Percentiles rank a stretch among this genome's conserved stretches.
Evolutionary conservation across 106 monocot genomes (phyloP).

Genomic region (Platanthera zijinensis): DNA sequence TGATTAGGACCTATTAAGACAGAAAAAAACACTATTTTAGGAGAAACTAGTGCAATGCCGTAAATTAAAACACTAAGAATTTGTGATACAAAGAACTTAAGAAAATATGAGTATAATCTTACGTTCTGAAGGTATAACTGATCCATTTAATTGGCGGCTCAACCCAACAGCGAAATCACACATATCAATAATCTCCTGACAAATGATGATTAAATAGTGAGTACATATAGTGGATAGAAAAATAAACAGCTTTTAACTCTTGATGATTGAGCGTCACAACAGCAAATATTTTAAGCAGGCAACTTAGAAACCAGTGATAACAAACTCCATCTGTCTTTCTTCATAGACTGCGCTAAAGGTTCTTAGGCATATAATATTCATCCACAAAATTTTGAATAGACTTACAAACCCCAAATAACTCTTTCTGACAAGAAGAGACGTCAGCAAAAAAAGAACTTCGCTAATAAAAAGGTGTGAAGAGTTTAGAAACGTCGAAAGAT

Average conservation of each 20-base stretch:
- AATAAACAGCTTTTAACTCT: not conserved
- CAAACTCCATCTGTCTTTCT: not conserved
- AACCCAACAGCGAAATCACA: constrained; percentile 97
- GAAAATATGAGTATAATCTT: constrained; percentile 14
- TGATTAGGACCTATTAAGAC: constrained; percentile 87
- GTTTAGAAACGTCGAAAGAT: not conserved
- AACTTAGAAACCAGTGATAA: not conserved
- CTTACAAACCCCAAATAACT: not conserved
- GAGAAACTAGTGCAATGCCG: not conserved
- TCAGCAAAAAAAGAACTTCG: not conserved
- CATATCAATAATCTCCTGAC: constrained; percentile 98
- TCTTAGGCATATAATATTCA: not conserved
- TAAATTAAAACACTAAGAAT: constrained; percentile 7
- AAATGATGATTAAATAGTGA: not conserved
- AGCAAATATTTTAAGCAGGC: not conserved
- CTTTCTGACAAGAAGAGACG: not conserved
- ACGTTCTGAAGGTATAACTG: constrained; percentile 97
- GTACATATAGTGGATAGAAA: not conserved
- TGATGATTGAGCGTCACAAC: not conserved
- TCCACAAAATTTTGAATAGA: not conserved
- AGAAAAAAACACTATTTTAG: constrained; percentile 1
- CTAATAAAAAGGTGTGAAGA: not conserved
- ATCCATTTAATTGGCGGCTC: constrained; percentile 93
- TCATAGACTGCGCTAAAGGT: not conserved
- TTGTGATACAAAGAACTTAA: not conserved